Evolutionary conservation across 2,329 filamentous ascomycete genomes (phyloP).

Genomic region (Paraphoma chrysanthemicola): DNA sequence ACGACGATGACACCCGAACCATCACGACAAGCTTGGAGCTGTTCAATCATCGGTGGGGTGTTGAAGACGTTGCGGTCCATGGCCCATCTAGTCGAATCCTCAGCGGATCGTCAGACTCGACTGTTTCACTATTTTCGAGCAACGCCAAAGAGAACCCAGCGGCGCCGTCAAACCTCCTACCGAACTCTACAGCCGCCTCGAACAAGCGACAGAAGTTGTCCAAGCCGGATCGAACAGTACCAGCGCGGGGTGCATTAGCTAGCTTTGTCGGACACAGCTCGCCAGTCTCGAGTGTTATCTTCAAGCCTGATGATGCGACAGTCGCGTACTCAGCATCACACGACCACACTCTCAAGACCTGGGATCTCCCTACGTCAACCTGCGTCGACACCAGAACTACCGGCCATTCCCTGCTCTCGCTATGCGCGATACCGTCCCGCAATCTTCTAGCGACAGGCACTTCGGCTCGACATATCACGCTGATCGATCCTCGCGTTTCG

Average conservation of each 20-base stretch:
- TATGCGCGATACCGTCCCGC: constrained; percentile 74
- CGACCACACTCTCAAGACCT: constrained; percentile 89
- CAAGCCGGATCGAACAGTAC: constrained; percentile 65
- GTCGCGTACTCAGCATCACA: constrained; percentile 91
- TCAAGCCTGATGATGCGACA: constrained; percentile 83
- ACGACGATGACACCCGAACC: constrained; percentile 68
- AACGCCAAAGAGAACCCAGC: constrained; percentile 77
- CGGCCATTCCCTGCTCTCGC: constrained; percentile 80
- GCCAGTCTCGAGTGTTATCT: constrained; percentile 79
- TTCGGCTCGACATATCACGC: constrained; percentile 82
- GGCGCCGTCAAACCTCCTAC: constrained; percentile 73
- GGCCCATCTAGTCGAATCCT: constrained; percentile 77
- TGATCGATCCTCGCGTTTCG: constrained; percentile 87
- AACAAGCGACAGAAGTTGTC: constrained; percentile 78
- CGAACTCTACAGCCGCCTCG: constrained; percentile 66
- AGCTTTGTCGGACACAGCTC: constrained; percentile 75
- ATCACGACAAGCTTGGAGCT: constrained; percentile 80
- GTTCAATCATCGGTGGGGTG: constrained; percentile 78
- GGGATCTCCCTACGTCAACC: constrained; percentile 82
- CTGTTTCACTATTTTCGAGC: constrained; percentile 86
- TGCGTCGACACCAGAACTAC: constrained; percentile 85
- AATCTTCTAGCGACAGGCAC: constrained; percentile 76
- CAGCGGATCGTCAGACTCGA: constrained; percentile 83
- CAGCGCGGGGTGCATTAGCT: constrained; percentile 79
- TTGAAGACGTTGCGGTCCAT: constrained; percentile 79